Percentiles rank a stretch among this genome's conserved stretches.
Evolutionary conservation across 768 basidiomycete species (phyloP).

Genomic region (Thelephora ganbajun): DNA sequence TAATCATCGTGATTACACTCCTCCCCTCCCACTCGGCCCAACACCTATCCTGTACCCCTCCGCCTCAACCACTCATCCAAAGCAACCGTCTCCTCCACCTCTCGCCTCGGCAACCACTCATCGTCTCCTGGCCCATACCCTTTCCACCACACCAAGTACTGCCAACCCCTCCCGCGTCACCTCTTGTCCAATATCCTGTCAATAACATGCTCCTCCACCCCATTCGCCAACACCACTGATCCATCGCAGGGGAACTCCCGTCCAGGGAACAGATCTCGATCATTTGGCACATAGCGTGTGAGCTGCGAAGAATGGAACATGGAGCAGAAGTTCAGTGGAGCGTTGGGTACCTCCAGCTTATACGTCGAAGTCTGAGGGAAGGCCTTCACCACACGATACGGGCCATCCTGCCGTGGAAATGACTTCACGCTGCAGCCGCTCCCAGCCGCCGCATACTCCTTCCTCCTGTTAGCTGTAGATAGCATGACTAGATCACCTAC

Average conservation of each 20-base stretch:
- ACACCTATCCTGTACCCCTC: neutral
- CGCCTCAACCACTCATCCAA: conserved; percentile 8
- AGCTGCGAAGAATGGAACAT: conserved; percentile 24
- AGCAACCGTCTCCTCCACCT: conserved; percentile 13
- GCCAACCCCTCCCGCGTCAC: conserved; percentile 13
- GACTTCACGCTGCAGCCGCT: conserved; percentile 25
- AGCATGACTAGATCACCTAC: conserved; percentile 23
- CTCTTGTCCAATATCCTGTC: conserved; percentile 18
- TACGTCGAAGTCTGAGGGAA: conserved; percentile 9
- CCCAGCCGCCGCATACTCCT: conserved; percentile 15
- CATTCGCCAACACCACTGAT: conserved; percentile 14
- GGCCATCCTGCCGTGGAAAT: conserved; percentile 22
- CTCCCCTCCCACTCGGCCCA: neutral
- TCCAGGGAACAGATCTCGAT: conserved; percentile 22
- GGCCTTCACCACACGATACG: conserved; percentile 10
- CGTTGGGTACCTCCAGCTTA: conserved; percentile 13
- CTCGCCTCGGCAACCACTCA: conserved; percentile 13
- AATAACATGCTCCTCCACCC: conserved; percentile 14
- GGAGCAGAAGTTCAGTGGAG: conserved; percentile 10
- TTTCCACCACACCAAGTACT: conserved; percentile 19
- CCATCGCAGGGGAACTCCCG: conserved; percentile 12
- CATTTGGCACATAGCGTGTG: conserved; percentile 18
- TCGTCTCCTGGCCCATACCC: conserved; percentile 19
- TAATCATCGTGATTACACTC: too few species aligned
- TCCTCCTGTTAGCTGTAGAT: conserved; percentile 15